Evolutionary conservation across 2,329 filamentous ascomycete species (phyloP), one percentile per base, ranked within the genome.

Genomic region (Aspergillus ustus): DNA sequence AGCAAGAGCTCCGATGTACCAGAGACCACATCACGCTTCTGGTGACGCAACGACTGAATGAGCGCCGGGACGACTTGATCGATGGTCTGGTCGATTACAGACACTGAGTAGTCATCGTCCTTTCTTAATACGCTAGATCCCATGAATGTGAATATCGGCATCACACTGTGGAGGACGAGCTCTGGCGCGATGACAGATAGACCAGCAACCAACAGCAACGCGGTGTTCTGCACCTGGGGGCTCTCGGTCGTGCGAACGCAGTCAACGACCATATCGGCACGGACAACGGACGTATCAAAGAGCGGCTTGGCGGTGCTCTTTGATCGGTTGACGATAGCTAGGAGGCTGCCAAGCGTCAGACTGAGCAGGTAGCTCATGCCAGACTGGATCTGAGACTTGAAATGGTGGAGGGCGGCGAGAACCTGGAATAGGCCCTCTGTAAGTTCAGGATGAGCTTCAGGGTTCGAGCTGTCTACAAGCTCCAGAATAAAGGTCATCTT

Each of bases 121-220:
- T 97, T 94, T 52, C 91, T 89, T 53, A 99, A 84, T 20, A 97
- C 89, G 3, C 92, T 97, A 48, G 90, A 91, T 46, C 94, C 93
- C 89, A 98, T 97, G 74, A 98, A 97, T 0, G 95, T 98, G 79
- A 99, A 99, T 56, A 99, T 94, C 13, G 95, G 95, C 95, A 99
- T 99, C 57, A 99, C 92, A 69, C 93, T 97, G 78, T 99, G 94
- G 60, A 99, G 84, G 3, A 99, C 92, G 52, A 96, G 82, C 74
- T 97, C 93, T 0, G 96, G 95, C 0, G 92, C 92, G 67, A 93
- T 91, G 44, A 90, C 90, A 22, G 95, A 94, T 45, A 99, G 83
- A 60, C 89, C 90, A 25, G 94, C 93, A 61, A 98, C 91, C 28
- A 99, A 83, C 8, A 98, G 85, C 15, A 99, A 83, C 4, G 95